A percentile compares a stretch with the other conserved stretches of the same genome.
phyloP scores from a whole-genome alignment of 768 basidiomycete species.

The Lactarius akahatsu region DNA sequence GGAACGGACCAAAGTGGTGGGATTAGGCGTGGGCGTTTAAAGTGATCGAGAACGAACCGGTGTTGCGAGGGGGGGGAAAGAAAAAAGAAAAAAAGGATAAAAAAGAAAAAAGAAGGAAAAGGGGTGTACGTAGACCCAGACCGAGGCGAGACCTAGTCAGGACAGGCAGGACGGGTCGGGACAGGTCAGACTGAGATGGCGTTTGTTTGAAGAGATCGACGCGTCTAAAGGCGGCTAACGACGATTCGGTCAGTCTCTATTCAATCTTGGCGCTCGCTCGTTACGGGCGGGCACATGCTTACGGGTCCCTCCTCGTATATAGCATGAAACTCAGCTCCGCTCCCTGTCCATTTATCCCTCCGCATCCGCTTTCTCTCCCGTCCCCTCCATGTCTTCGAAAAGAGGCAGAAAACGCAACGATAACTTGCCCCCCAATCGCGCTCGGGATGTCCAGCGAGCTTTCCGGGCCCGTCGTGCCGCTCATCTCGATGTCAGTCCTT shows the following conservation, averaged over 20 bases:
- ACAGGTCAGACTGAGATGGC: slow-evolving; percentile 1
- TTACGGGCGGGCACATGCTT: slow-evolving; percentile 32
- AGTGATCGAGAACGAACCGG: slow-evolving; percentile 19
- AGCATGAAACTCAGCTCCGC: slow-evolving; percentile 33
- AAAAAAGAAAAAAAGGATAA: not conserved
- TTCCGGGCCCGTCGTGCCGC: slow-evolving; percentile 88
- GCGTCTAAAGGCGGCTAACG: slow-evolving; percentile 33
- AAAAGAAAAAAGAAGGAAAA: not conserved
- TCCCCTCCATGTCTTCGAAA: slow-evolving; percentile 69
- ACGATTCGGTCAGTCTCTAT: slow-evolving; percentile 26
- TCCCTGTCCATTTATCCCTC: slow-evolving; percentile 38
- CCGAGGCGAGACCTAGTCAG: slow-evolving; percentile 9
- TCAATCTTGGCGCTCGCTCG: slow-evolving; percentile 30
- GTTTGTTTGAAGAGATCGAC: slow-evolving; percentile 32
- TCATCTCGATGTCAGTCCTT: slow-evolving; percentile 66
- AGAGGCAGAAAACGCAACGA: slow-evolving; percentile 84
- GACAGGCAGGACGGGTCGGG: not conserved
- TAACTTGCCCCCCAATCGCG: slow-evolving; percentile 76
- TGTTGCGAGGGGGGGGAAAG: slow-evolving; percentile 18
- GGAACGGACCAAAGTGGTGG: slow-evolving; percentile 12
- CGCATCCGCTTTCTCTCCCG: slow-evolving; percentile 32
- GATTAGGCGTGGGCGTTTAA: slow-evolving; percentile 17
- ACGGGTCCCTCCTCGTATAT: slow-evolving; percentile 39
- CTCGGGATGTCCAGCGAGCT: slow-evolving; percentile 85
- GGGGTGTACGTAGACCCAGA: slow-evolving; percentile 8